A percentile compares a stretch with the other conserved stretches of the same genome.
These are phyloP conservation scores for Pseudocercospora cruenta DNA, from an alignment of 2,329 filamentous ascomycete species.

Conservation along the genomic window DNA sequence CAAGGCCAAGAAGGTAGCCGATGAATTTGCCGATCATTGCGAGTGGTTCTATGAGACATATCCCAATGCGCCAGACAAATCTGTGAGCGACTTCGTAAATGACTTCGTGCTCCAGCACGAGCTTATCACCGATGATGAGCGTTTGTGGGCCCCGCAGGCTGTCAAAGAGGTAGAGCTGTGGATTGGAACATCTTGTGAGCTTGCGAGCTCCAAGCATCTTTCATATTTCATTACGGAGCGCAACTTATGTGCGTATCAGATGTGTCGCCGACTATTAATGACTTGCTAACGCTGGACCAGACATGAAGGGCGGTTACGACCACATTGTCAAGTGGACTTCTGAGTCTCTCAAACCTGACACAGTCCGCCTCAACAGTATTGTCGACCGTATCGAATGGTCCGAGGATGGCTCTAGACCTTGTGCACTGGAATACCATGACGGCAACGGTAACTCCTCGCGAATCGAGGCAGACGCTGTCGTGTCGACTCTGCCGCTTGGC, in stretches of 20 bases:
- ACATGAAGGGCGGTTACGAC: slow-evolving; percentile 53
- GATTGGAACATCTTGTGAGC: slow-evolving; percentile 48
- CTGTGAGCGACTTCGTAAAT: slow-evolving; percentile 46
- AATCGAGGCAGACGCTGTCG: slow-evolving; percentile 44
- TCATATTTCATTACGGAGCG: slow-evolving; percentile 50
- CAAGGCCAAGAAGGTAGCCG: slow-evolving; percentile 52
- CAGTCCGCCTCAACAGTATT: slow-evolving; percentile 43
- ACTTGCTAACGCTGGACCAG: background rate
- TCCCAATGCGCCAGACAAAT: slow-evolving; percentile 46
- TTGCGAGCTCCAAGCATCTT: slow-evolving; percentile 48
- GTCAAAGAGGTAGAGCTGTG: slow-evolving; percentile 50
- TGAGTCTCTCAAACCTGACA: slow-evolving; percentile 42
- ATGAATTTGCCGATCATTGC: slow-evolving; percentile 50
- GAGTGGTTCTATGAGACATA: slow-evolving; percentile 48
- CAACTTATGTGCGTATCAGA: slow-evolving; percentile 36
- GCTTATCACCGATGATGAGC: slow-evolving; percentile 47
- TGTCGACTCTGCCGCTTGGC: slow-evolving; percentile 47
- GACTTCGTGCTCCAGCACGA: slow-evolving; percentile 47
- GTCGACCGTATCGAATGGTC: slow-evolving; percentile 47
- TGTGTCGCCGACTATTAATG: background rate
- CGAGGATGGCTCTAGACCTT: slow-evolving; percentile 33
- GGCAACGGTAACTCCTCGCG: slow-evolving; percentile 30
- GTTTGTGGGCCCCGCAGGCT: slow-evolving; percentile 50
- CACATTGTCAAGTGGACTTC: slow-evolving; percentile 49
- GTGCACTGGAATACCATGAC: slow-evolving; percentile 34